phyloP scores from a whole-genome alignment of 768 basidiomycete species.

The Gloeophyllum trabeum region DNA sequence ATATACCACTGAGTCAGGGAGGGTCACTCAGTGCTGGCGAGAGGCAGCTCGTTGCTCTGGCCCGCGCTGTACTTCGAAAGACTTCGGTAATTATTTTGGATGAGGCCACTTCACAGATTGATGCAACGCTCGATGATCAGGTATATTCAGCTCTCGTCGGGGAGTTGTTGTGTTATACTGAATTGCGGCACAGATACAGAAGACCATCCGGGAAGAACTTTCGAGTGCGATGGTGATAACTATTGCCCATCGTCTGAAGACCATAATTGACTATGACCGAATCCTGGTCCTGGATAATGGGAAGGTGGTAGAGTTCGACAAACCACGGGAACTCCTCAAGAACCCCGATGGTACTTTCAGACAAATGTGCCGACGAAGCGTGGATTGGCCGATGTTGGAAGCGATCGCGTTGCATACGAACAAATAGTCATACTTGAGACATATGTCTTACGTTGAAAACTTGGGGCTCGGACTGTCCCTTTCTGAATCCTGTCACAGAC shows the following conservation, averaged over 20 bases:
- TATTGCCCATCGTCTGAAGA: slow-evolving; percentile 73
- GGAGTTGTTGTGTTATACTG: neutral
- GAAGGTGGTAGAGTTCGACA: slow-evolving; percentile 65
- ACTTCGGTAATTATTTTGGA: slow-evolving; percentile 67
- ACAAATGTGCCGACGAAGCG: slow-evolving; percentile 56
- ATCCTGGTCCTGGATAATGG: slow-evolving; percentile 69
- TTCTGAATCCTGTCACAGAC: too few relatives aligned
- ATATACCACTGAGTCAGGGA: slow-evolving; percentile 49
- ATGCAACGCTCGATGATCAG: slow-evolving; percentile 58
- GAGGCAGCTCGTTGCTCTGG: slow-evolving; percentile 61
- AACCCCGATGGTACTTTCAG: slow-evolving; percentile 49
- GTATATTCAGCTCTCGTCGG: slow-evolving; percentile 17
- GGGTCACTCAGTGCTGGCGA: slow-evolving; percentile 70
- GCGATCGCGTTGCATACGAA: slow-evolving; percentile 2
- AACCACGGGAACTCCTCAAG: slow-evolving; percentile 43
- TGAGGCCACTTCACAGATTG: slow-evolving; percentile 71
- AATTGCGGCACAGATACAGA: slow-evolving; percentile 40
- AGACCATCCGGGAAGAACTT: slow-evolving; percentile 65
- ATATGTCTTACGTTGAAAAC: too few relatives aligned
- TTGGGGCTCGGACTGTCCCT: too few relatives aligned
- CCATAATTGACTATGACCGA: slow-evolving; percentile 66
- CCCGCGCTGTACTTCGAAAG: slow-evolving; percentile 53
- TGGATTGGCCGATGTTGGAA: slow-evolving; percentile 7
- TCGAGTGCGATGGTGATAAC: slow-evolving; percentile 65
- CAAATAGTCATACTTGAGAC: too few relatives aligned